These are phyloP conservation scores for Rhodotorula kratochvilovae DNA, from an alignment of 768 basidiomycete species.

Conservation along the genomic window DNA sequence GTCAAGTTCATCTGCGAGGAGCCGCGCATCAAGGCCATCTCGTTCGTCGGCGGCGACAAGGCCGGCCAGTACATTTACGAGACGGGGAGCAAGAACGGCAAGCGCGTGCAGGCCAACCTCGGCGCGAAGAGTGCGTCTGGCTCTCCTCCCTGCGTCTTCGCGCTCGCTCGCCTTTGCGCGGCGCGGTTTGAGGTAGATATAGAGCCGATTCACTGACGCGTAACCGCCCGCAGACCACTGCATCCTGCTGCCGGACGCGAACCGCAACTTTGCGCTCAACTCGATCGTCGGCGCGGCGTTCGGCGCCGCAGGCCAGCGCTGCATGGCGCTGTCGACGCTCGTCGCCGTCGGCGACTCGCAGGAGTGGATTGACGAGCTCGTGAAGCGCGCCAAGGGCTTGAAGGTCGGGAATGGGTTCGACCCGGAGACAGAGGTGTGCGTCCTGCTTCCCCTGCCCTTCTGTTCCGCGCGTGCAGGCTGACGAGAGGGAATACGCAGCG, in stretches of 20 bases:
- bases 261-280: conserved; percentile 81
- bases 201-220: not conserved
- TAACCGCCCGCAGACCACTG: conserved; percentile 38
- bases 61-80: conserved; percentile 94
- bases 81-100: conserved; percentile 75
- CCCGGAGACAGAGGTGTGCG: conserved; percentile 70
- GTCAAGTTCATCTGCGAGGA: conserved; percentile 90
- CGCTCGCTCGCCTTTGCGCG: not conserved
- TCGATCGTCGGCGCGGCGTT: conserved; percentile 92
- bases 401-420: conserved; percentile 90
- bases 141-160: not conserved
- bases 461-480: too few relatives aligned
- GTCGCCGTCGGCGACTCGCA: conserved; percentile 71
- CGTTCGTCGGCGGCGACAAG: conserved; percentile 89
- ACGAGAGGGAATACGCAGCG: conserved; percentile 42
- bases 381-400: conserved; percentile 72
- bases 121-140: conserved; percentile 82
- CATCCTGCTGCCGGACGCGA: conserved; percentile 82
- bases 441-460: conserved; percentile 41
- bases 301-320: conserved; percentile 93
- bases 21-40: conserved; percentile 84
- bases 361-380: conserved; percentile 80
- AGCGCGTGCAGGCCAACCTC: conserved; percentile 77
- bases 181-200: not conserved
- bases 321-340: conserved; percentile 89